Conservation (phyloP, 129 eudicot genomes). For the Artemisia tridentata region DNA sequence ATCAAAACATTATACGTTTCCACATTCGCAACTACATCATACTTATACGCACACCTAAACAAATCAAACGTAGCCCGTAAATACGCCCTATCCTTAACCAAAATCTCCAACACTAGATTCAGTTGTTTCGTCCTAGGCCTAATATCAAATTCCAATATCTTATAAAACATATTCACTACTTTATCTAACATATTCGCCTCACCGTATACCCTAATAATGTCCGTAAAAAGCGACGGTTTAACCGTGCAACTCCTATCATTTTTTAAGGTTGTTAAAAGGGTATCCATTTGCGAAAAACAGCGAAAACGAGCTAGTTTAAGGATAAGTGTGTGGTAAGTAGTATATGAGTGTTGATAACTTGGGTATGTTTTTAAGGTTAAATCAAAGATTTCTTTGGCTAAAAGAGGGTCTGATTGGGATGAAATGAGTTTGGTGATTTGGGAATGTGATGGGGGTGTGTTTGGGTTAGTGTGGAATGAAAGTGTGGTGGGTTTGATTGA, state of each 20-base stretch:
- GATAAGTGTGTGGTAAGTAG: conserved; percentile 55
- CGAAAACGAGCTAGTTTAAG: conserved; percentile 67
- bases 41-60: conserved; percentile 48
- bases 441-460: conserved; percentile 51
- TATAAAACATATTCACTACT: conserved; percentile 65
- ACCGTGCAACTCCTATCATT: conserved; percentile 29
- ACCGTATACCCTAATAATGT: conserved; percentile 60
- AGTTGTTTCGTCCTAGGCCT: conserved; percentile 59
- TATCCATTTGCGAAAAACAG: conserved; percentile 61
- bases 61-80: conserved; percentile 60
- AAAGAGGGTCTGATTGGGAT: conserved; percentile 74
- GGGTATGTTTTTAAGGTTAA: conserved; percentile 59
- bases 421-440: conserved; percentile 49
- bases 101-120: conserved; percentile 49
- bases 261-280: conserved; percentile 47
- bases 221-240: conserved; percentile 62
- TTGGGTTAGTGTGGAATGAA: too few relatives aligned
- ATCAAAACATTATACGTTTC: conserved; percentile 71
- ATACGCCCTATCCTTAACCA: conserved; percentile 40
- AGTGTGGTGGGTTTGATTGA: not conserved
- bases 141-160: conserved; percentile 57
- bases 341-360: conserved; percentile 57
- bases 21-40: conserved; percentile 54
- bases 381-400: conserved; percentile 78
- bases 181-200: conserved; percentile 62